Evolutionary conservation across 345 rosid species (phyloP).

Genomic region (Moricandia arvensis): DNA sequence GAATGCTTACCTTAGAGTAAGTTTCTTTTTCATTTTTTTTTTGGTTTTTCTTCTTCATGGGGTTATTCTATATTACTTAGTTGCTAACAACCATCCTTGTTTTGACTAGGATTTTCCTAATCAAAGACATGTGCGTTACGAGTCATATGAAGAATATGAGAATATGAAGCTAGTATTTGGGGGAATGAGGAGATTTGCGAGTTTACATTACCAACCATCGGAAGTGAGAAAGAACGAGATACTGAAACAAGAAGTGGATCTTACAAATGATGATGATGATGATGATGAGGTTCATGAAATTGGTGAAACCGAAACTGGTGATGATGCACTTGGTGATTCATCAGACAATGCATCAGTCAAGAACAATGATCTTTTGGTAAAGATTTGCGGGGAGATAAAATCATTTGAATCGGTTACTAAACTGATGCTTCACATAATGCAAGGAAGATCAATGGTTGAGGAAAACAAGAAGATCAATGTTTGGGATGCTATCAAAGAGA

Average conservation of each 20-base stretch:
- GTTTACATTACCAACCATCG: background rate
- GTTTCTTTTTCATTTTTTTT: background rate
- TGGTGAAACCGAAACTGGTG: background rate
- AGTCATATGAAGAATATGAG: slow-evolving; percentile 14
- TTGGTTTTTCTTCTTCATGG: background rate
- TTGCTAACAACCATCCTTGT: background rate
- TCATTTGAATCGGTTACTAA: background rate
- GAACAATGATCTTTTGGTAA: background rate
- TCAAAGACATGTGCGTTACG: background rate
- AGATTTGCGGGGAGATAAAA: background rate
- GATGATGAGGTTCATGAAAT: background rate
- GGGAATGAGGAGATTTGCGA: background rate
- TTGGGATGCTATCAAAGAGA: slow-evolving; percentile 15
- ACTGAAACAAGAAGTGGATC: background rate
- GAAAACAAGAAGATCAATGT: background rate
- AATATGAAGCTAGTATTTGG: slow-evolving; percentile 9
- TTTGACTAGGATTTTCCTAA: background rate
- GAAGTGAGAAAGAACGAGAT: background rate
- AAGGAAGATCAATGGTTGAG: slow-evolving; percentile 4
- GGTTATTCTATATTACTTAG: background rate
- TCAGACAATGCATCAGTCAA: background rate
- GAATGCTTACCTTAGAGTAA: background rate
- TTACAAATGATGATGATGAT: background rate
- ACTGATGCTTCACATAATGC: background rate
- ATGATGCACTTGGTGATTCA: background rate